Evolutionary conservation across 768 basidiomycete species (phyloP).

Genomic region (Amanita molliuscula): DNA sequence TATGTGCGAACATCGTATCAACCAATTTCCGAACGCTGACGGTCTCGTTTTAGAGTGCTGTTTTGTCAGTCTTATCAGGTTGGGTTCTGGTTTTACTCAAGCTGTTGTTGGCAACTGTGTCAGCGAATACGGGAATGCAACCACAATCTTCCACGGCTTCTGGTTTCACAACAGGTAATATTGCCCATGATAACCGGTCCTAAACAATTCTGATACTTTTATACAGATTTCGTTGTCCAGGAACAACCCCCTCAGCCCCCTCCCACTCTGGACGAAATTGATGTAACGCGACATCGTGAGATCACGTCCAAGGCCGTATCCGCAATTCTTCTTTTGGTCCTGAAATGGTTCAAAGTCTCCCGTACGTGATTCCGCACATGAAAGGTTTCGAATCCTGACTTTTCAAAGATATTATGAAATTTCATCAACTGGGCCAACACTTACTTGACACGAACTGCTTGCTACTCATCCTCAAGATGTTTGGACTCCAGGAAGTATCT

Average conservation of each 20-base stretch:
- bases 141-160: constrained; percentile 62
- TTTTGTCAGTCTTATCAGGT: constrained; percentile 74
- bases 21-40: neutral
- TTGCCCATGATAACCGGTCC: constrained; percentile 27
- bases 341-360: constrained; percentile 99
- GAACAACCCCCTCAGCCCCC: constrained; percentile 57
- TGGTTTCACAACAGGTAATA: constrained; percentile 55
- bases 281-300: constrained; percentile 90
- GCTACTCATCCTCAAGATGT: constrained; percentile 92
- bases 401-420: constrained; percentile 89
- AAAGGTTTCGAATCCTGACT: neutral
- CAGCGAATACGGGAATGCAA: constrained; percentile 59
- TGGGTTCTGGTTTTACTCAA: constrained; percentile 94
- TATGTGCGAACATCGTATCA: constrained; percentile 52
- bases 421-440: constrained; percentile 94
- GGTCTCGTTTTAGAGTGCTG: constrained; percentile 46
- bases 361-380: constrained; percentile 45
- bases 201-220: constrained; percentile 28
- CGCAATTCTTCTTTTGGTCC: constrained; percentile 76
- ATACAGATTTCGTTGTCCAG: constrained; percentile 28
- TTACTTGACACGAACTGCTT: constrained; percentile 93
- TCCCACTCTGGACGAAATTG: constrained; percentile 81
- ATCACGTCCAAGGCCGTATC: constrained; percentile 97
- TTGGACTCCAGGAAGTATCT: constrained; percentile 89
- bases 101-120: constrained; percentile 85